These are phyloP conservation scores for Eucalyptus shirleyi DNA, from an alignment of 345 rosid species.

Conservation along the genomic window DNA sequence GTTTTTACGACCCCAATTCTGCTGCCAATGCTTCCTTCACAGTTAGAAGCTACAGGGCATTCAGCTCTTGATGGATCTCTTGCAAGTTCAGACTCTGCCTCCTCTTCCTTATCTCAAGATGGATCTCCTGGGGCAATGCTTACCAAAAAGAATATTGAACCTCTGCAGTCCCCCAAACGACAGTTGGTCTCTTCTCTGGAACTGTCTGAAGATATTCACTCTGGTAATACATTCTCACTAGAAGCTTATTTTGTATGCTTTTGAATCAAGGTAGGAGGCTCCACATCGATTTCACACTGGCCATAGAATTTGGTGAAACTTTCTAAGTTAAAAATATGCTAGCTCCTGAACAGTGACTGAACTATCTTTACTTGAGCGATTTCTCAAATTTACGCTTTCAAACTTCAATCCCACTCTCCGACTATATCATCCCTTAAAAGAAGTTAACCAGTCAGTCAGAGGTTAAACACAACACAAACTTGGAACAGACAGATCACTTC, in stretches of 20 bases:
- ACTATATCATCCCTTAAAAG: neutral
- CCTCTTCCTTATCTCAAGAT: neutral
- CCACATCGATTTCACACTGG: neutral
- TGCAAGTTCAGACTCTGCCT: neutral
- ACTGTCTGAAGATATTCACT: conserved; percentile 9
- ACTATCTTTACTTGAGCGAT: neutral
- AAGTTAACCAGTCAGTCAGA: neutral
- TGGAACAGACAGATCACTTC: neutral
- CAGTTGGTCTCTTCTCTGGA: neutral
- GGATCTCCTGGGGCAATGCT: neutral
- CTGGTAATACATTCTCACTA: neutral
- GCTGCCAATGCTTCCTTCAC: neutral
- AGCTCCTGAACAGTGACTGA: neutral
- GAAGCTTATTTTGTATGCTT: neutral
- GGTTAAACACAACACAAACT: neutral
- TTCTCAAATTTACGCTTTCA: neutral
- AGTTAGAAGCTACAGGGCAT: neutral
- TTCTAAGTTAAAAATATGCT: neutral
- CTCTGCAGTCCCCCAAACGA: neutral
- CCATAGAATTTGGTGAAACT: neutral
- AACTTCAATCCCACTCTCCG: neutral
- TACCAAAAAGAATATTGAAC: neutral
- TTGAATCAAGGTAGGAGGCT: neutral
- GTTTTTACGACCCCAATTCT: neutral
- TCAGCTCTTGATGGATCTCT: neutral